Evolutionary conservation across 148 eudicot genomes (phyloP).

Genomic region (Fallopia convolvulus): DNA sequence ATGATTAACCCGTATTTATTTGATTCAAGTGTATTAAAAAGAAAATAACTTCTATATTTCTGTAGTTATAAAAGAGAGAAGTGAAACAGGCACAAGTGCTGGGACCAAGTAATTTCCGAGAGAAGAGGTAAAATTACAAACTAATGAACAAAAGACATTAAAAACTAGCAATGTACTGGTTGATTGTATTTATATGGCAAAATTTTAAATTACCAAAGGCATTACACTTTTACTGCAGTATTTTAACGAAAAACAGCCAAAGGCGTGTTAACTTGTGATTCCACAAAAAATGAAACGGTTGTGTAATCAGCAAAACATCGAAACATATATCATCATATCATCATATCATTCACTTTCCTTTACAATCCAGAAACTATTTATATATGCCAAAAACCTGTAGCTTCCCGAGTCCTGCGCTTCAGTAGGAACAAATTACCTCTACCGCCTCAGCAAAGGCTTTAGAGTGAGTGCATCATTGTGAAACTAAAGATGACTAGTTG

Average conservation of each 20-base stretch:
- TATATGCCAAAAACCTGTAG: not conserved
- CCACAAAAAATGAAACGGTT: not conserved
- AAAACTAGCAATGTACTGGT: not conserved
- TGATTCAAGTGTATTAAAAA: no score
- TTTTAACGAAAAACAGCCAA: not conserved
- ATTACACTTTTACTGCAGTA: no score
- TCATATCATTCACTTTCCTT: not conserved
- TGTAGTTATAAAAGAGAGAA: no score
- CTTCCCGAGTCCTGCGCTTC: not conserved
- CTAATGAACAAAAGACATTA: not conserved
- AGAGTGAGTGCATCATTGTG: not conserved
- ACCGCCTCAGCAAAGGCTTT: not conserved
- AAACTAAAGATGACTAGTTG: conserved; percentile 13
- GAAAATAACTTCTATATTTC: no score
- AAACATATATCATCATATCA: not conserved
- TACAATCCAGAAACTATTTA: not conserved
- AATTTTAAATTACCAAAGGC: no score
- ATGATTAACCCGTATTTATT: no score
- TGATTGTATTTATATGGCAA: not conserved
- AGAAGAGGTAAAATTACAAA: no score
- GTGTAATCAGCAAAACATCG: not conserved
- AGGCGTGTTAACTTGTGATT: not conserved
- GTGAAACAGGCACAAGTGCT: no score
- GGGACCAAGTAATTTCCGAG: no score
- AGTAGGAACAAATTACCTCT: not conserved